These are phyloP conservation scores for Rhynchospora breviuscula DNA, from an alignment of 176 grass and related monocot species.

Conservation along the genomic window DNA sequence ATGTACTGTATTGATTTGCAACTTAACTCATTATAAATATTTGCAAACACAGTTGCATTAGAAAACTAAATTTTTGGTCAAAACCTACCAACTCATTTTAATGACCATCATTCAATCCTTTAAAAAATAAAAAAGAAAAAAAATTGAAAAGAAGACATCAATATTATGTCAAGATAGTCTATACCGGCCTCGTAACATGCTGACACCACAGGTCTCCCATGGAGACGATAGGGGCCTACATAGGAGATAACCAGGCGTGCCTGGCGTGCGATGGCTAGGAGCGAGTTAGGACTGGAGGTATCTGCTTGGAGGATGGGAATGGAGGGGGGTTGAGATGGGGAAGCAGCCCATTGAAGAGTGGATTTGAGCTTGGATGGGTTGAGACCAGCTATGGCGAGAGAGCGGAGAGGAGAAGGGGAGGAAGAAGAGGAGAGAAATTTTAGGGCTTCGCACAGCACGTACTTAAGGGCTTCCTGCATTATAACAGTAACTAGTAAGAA, in stretches of 20 bases:
- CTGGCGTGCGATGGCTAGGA: constrained; percentile 41
- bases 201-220: constrained; percentile 51
- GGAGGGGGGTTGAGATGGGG: constrained; percentile 22
- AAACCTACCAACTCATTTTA: no score
- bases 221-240: constrained; percentile 62
- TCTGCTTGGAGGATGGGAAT: constrained; percentile 58
- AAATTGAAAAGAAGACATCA: no score
- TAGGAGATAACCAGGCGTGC: constrained; percentile 54
- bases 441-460: constrained; percentile 66
- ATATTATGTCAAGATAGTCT: constrained; percentile 81
- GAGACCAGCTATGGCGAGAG: constrained; percentile 65
- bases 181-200: constrained; percentile 48
- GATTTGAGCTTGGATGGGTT: constrained; percentile 47
- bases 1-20: no score
- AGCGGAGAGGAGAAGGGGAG: constrained; percentile 26
- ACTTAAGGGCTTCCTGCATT: no score
- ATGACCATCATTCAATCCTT: no score
- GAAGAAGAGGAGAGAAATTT: constrained; percentile 49
- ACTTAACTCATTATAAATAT: no score
- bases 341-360: constrained; percentile 51
- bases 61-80: no score
- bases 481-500: no score
- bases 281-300: constrained; percentile 48
- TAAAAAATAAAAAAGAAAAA: no score
- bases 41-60: no score